A percentile compares a stretch with the other conserved stretches of the same genome.
Evolutionary conservation across 2,329 filamentous ascomycete genomes (phyloP).

Genomic region (Immersiporthe knoxdaviesiana): DNA sequence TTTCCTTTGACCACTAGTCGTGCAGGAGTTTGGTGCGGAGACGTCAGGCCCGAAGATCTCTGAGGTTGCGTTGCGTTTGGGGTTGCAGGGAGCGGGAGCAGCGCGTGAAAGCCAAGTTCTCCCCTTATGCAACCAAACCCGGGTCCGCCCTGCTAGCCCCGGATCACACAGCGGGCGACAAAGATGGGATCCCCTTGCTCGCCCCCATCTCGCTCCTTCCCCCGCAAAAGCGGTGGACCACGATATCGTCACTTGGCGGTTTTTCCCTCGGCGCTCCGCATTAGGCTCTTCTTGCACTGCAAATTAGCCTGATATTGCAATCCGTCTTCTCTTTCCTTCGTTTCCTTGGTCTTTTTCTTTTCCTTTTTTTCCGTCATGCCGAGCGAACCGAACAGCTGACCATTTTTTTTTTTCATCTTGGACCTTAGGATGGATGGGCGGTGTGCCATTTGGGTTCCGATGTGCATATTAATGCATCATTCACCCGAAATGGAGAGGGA

Average conservation of each 20-base stretch:
- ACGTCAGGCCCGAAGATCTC: not conserved
- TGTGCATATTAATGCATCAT: not conserved
- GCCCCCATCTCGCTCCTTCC: not conserved
- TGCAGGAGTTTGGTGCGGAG: not conserved
- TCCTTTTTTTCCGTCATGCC: conserved; percentile 10
- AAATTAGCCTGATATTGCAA: conserved; percentile 19
- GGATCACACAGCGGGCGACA: not conserved
- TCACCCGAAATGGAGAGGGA: not conserved
- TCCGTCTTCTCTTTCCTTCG: not conserved
- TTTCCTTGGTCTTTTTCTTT: not conserved
- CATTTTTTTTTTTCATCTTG: not conserved
- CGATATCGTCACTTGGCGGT: not conserved
- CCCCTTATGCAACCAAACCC: not conserved
- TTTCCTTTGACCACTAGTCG: not conserved
- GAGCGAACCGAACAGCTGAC: not conserved
- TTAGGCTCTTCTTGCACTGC: not conserved
- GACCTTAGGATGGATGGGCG: not conserved
- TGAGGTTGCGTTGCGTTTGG: conserved; percentile 1
- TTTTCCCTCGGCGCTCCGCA: not conserved
- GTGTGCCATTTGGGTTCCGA: not conserved
- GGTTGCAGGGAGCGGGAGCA: conserved; percentile 8
- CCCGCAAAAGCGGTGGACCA: conserved; percentile 6
- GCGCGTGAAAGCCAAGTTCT: conserved; percentile 6
- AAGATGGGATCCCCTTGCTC: not conserved
- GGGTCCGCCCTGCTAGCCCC: not conserved